A percentile compares a stretch with the other conserved stretches of the same genome.
Conservation (phyloP, 129 eudicot species). For the Flaveria linearis region DNA sequence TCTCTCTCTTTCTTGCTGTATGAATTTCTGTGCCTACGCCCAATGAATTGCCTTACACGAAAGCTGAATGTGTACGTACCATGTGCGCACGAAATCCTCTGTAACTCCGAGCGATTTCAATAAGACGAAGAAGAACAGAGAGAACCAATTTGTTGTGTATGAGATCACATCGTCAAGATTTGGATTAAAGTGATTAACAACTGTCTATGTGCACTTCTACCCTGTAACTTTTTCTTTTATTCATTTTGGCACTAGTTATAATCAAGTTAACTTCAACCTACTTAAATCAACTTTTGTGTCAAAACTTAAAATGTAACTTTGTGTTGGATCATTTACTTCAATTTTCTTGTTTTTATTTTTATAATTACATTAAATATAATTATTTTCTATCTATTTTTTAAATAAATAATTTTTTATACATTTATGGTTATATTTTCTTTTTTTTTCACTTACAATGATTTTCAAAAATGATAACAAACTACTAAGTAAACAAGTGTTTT, state of each 20-base stretch:
- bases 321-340: too few relatives aligned
- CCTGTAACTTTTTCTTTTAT: not conserved
- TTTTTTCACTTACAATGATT: too few relatives aligned
- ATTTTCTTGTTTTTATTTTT: too few relatives aligned
- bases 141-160: constrained; percentile 14
- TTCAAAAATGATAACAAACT: too few relatives aligned
- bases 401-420: too few relatives aligned
- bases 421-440: too few relatives aligned
- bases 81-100: not conserved
- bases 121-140: constrained; percentile 8
- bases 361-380: too few relatives aligned
- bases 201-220: not conserved
- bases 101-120: constrained; percentile 10
- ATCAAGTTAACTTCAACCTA: too few relatives aligned
- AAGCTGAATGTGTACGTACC: constrained; percentile 10
- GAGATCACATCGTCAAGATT: constrained; percentile 23
- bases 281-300: too few relatives aligned
- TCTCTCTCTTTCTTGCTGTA: not conserved
- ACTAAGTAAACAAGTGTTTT: too few relatives aligned
- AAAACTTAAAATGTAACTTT: not conserved
- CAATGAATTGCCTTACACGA: constrained; percentile 31
- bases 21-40: constrained; percentile 20
- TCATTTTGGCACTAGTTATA: constrained; percentile 5
- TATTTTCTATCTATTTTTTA: not conserved
- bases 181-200: not conserved